These are phyloP conservation scores for Chalaropsis ovoidea DNA, from an alignment of 2,329 filamentous ascomycete genomes.

Conservation along the genomic window DNA sequence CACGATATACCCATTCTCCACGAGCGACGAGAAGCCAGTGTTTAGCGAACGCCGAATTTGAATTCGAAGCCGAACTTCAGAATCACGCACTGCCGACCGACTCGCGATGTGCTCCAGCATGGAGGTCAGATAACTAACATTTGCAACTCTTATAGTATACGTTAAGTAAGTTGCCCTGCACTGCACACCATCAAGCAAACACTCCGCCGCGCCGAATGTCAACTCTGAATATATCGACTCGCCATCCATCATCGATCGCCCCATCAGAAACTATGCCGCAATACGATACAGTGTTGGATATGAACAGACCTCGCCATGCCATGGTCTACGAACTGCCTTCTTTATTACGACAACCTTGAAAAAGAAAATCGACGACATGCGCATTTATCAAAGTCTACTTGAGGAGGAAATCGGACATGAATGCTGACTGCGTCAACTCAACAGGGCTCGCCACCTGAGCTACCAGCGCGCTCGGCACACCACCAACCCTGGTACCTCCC, in stretches of 20 bases:
- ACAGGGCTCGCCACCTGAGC: conserved; percentile 91
- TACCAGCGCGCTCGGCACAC: conserved; percentile 93
- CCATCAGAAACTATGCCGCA: not conserved
- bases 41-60: conserved; percentile 13
- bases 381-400: conserved; percentile 20
- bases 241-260: too few relatives aligned
- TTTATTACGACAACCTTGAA: conserved; percentile 19
- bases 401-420: conserved; percentile 13
- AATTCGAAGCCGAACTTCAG: conserved; percentile 16
- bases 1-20: conserved; percentile 16
- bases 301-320: not conserved
- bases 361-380: conserved; percentile 23
- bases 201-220: not conserved
- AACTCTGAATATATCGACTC: conserved; percentile 10
- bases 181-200: conserved; percentile 1
- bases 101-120: conserved; percentile 4
- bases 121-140: conserved; percentile 34
- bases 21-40: conserved; percentile 15
- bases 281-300: not conserved
- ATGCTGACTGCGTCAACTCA: conserved; percentile 25
- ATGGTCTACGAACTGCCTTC: not conserved
- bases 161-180: conserved; percentile 61
- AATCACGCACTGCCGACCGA: conserved; percentile 5
- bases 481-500: conserved; percentile 79
- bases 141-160: conserved; percentile 51